Evolutionary conservation across 2,329 filamentous ascomycete genomes (phyloP).

Genomic region (Cladosporium sp.): DNA sequence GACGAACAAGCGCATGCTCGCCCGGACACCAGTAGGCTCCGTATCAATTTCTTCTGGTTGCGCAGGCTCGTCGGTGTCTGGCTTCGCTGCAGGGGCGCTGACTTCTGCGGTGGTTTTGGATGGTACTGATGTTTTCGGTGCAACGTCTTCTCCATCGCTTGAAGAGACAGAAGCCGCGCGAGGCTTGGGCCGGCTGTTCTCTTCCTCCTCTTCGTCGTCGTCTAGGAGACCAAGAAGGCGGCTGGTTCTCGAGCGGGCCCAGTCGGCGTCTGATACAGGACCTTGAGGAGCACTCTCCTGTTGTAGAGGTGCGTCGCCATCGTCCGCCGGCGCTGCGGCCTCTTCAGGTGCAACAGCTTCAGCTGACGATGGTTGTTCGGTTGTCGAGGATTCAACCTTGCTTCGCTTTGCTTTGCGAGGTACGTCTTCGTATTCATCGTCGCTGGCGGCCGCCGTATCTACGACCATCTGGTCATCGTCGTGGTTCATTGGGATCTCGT

Average conservation of each 20-base stretch:
- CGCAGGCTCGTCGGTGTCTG: not conserved
- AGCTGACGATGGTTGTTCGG: not conserved
- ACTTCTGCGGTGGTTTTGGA: not conserved
- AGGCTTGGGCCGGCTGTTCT: constrained; percentile 13
- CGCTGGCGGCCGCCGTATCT: constrained; percentile 41
- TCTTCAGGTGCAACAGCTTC: not conserved
- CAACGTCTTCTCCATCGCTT: not conserved
- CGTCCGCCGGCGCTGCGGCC: not conserved
- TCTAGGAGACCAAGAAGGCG: constrained; percentile 80
- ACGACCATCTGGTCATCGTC: constrained; percentile 17
- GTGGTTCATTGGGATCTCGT: constrained; percentile 11
- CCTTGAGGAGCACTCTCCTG: constrained; percentile 3
- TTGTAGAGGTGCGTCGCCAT: not conserved
- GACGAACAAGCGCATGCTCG: constrained; percentile 77
- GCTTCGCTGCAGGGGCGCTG: not conserved
- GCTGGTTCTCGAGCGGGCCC: constrained; percentile 85
- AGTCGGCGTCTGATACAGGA: constrained; percentile 73
- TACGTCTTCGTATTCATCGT: constrained; percentile 66
- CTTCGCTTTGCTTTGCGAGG: constrained; percentile 42
- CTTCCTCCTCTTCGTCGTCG: constrained; percentile 48
- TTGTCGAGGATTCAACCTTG: constrained; percentile 12
- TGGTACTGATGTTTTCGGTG: not conserved
- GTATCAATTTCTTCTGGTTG: not conserved
- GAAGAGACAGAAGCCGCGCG: not conserved
- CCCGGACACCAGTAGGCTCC: constrained; percentile 51